These are phyloP conservation scores for Basidiobolus meristosporus DNA, from an alignment of 371 early-diverging fungal species.

Conservation along the genomic window DNA sequence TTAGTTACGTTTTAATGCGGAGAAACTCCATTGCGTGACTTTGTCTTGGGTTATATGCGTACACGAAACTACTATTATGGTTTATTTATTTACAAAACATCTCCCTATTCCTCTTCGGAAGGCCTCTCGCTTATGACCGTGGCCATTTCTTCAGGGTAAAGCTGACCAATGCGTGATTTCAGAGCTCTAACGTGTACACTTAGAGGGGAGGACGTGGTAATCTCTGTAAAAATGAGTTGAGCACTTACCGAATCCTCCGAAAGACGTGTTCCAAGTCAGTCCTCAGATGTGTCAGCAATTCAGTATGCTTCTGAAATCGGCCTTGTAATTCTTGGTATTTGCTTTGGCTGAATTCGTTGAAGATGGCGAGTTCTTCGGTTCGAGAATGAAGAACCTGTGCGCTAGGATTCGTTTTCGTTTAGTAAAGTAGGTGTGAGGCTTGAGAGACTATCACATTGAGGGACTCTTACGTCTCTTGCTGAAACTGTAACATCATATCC, in stretches of 20 bases:
- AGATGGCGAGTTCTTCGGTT: background rate
- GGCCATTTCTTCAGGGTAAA: no score
- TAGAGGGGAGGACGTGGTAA: no score
- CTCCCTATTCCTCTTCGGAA: no score
- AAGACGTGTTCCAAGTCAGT: background rate
- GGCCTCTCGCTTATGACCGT: no score
- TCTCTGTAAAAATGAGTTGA: no score
- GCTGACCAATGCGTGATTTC: no score
- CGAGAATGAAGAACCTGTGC: background rate
- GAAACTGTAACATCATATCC: background rate
- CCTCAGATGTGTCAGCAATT: background rate
- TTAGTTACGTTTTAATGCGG: no score
- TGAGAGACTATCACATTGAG: background rate
- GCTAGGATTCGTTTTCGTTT: background rate
- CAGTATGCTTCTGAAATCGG: background rate
- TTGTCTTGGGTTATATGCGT: no score
- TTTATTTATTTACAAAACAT: no score
- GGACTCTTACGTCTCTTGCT: background rate
- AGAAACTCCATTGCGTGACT: no score
- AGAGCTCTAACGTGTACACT: no score
- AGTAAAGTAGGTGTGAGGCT: background rate
- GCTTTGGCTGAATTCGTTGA: background rate
- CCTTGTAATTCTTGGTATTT: background rate
- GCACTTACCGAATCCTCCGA: background rate
- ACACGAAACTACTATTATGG: no score